Evolutionary conservation across 495 filamentous ascomycete species (phyloP).

Genomic region (Trichoderma parareesei): DNA sequence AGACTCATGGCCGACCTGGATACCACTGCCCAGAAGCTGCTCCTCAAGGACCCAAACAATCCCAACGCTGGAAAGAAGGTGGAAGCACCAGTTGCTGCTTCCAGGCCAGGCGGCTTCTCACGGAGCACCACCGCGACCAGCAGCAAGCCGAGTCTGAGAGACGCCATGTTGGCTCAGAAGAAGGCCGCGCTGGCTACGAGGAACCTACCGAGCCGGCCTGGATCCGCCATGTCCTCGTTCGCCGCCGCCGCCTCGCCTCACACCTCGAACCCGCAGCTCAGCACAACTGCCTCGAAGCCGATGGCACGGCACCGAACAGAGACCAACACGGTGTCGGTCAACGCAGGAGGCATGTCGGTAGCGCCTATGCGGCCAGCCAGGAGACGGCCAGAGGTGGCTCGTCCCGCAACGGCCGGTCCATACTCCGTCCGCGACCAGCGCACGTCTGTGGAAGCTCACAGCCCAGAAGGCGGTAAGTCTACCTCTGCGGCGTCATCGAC

Average conservation of each 20-base stretch:
- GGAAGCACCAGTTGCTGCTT: constrained; percentile 24
- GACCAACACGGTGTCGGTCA: constrained; percentile 24
- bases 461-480: constrained; percentile 30
- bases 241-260: constrained; percentile 48
- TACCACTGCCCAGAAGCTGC: constrained; percentile 57
- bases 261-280: constrained; percentile 33
- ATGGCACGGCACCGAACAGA: constrained; percentile 35
- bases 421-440: constrained; percentile 41
- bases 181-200: constrained; percentile 53
- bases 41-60: constrained; percentile 75
- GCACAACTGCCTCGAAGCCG: constrained; percentile 20
- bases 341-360: constrained; percentile 43
- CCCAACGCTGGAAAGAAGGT: constrained; percentile 57
- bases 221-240: constrained; percentile 63
- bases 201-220: constrained; percentile 58
- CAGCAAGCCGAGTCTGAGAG: constrained; percentile 54
- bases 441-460: constrained; percentile 12
- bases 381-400: constrained; percentile 39
- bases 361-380: constrained; percentile 47
- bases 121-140: constrained; percentile 48
- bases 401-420: constrained; percentile 49
- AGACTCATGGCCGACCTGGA: constrained; percentile 72
- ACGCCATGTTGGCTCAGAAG: constrained; percentile 79
- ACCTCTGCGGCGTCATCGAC: constrained; percentile 24
- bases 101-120: constrained; percentile 43